phyloP scores from a whole-genome alignment of 495 filamentous ascomycete genomes.

The Penicillium steckii region DNA sequence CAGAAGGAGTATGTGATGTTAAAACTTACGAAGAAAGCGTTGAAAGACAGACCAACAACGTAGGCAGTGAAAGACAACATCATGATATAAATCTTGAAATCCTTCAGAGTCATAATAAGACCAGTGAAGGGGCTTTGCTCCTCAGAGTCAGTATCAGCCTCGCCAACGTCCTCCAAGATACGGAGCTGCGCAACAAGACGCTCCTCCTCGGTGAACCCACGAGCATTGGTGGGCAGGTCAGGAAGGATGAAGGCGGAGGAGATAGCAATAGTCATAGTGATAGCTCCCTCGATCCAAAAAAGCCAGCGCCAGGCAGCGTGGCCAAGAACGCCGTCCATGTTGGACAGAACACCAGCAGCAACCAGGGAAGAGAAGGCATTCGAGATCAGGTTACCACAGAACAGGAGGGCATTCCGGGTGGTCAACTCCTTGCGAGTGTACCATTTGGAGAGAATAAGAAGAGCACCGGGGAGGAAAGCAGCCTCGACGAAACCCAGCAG shows the following conservation, averaged over 20 bases:
- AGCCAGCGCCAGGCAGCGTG: conserved; percentile 64
- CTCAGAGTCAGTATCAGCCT: conserved; percentile 62
- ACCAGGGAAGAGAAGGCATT: conserved; percentile 67
- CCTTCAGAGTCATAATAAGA: conserved; percentile 63
- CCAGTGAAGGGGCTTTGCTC: conserved; percentile 65
- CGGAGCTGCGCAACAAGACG: conserved; percentile 64
- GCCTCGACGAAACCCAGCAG: conserved; percentile 62
- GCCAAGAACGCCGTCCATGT: conserved; percentile 41
- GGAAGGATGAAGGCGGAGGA: conserved; percentile 62
- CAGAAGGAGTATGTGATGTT: not conserved
- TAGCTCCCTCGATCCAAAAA: conserved; percentile 50
- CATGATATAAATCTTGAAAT: conserved; percentile 70
- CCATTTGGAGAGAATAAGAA: conserved; percentile 49
- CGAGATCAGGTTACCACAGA: conserved; percentile 49
- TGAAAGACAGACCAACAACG: conserved; percentile 34
- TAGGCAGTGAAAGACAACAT: conserved; percentile 44
- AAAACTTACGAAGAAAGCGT: conserved; percentile 35
- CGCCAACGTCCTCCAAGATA: conserved; percentile 74
- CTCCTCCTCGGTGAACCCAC: conserved; percentile 68
- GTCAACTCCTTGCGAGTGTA: conserved; percentile 45
- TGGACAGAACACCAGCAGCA: conserved; percentile 41
- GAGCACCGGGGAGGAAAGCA: conserved; percentile 41
- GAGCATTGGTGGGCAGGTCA: conserved; percentile 71
- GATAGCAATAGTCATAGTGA: conserved; percentile 32
- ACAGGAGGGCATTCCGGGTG: conserved; percentile 41